Evolutionary conservation across 768 basidiomycete species (phyloP).

Genomic region (Gloeostereum incarnatum): DNA sequence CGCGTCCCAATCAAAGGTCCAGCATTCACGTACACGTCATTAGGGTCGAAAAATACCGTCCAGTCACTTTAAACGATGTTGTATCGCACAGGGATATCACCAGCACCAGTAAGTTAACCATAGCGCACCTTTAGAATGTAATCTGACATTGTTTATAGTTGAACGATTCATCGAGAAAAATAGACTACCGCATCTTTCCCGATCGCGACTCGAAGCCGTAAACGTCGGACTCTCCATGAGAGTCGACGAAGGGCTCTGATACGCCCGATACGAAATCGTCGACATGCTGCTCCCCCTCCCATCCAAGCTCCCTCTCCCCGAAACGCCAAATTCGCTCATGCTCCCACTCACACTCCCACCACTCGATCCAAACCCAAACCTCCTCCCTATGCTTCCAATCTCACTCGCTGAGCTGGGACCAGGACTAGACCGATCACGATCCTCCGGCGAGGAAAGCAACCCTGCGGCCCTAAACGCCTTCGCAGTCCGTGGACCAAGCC

Average conservation of each 20-base stretch:
- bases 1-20: slow-evolving; percentile 1
- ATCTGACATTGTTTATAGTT: slow-evolving; percentile 39
- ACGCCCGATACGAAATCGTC: background rate
- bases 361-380: slow-evolving; percentile 25
- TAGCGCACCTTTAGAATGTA: slow-evolving; percentile 6
- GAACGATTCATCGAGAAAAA: slow-evolving; percentile 96
- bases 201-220: slow-evolving; percentile 34
- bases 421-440: slow-evolving; percentile 6
- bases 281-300: background rate
- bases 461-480: background rate
- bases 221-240: slow-evolving; percentile 56
- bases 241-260: slow-evolving; percentile 2
- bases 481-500: background rate
- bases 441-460: slow-evolving; percentile 22
- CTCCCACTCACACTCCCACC: slow-evolving; percentile 25
- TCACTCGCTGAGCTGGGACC: slow-evolving; percentile 9
- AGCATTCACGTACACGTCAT: slow-evolving; percentile 5
- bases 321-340: slow-evolving; percentile 10
- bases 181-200: slow-evolving; percentile 71
- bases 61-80: slow-evolving; percentile 84
- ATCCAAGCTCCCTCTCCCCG: background rate
- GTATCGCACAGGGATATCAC: slow-evolving; percentile 97
- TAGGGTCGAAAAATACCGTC: slow-evolving; percentile 98
- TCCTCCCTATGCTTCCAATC: slow-evolving; percentile 16
- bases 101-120: slow-evolving; percentile 85